Base-by-base conservation (phyloP, 441 rosid species). In the Macaranga tanarius region DNA sequence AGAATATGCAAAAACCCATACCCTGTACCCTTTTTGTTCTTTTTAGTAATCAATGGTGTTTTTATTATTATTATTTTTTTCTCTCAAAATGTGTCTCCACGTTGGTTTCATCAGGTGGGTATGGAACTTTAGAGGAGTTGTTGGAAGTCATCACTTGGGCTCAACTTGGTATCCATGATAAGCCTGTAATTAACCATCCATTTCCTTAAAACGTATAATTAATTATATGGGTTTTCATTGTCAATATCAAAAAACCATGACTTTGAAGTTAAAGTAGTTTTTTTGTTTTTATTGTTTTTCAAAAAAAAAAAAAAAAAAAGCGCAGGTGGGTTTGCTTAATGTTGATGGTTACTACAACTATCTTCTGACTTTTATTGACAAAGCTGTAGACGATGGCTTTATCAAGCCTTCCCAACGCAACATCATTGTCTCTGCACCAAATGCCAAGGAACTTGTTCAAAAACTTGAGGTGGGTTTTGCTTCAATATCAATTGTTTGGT, bases 321-420 rank as follows among this genome's bases (percentile, higher is more conserved):
- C 56, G 78, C 85, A 93, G 98, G 98, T 94, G 77, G 97, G 98
- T 69, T 88, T 94, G 83, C 86, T 94, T 20, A 92, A 94, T 70
- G 97, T 93, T 68, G 97, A 93, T 84, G 98, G 98, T 10, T 93
- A 92, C 79, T 93, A 92, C 81, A 83, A 92, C 85, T 82, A 77
- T 73, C 89, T 93, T 25, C 91, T 93, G 70, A 89, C 91, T 48
- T 89, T 89, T 90, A 89, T 94, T 51, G 95, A 94, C 84, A 92
- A 94, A 86, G 98, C 98, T 71, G 96, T 94, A 73, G 96, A 89
- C 73, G 98, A 94, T 81, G 98, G 98, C 77, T 94, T 94, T 79
- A 92, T 94, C 65, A 83, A 82, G 65, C 98, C 97, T 25, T 94
- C 90, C 62, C 95, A 94, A 79, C 88, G 97, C 51, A 86, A 83